These are phyloP conservation scores for Ogataea nonfermentans DNA, from an alignment of 805 yeast species.

Conservation along the genomic window DNA sequence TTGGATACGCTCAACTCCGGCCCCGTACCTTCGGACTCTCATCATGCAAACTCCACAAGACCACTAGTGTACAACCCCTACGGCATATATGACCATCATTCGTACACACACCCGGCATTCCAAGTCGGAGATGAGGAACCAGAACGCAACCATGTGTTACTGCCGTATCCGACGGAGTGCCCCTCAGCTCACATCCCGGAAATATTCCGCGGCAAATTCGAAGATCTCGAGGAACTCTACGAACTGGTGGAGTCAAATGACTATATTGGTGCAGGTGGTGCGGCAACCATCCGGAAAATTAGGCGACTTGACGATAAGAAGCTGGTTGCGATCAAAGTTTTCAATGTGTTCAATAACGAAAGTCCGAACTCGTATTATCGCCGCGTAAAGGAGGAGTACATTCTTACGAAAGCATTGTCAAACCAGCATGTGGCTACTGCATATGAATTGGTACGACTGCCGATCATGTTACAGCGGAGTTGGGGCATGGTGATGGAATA, in stretches of 20 bases:
- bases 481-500: constrained; percentile 76
- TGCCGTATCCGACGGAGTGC: constrained; percentile 59
- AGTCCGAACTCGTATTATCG: constrained; percentile 60
- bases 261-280: constrained; percentile 66
- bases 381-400: constrained; percentile 61
- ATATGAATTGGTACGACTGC: constrained; percentile 53
- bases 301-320: constrained; percentile 36
- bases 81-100: constrained; percentile 43
- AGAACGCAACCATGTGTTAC: constrained; percentile 3
- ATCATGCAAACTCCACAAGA: not conserved
- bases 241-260: constrained; percentile 39
- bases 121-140: not conserved
- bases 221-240: constrained; percentile 54
- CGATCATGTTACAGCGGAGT: constrained; percentile 58
- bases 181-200: constrained; percentile 66
- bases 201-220: constrained; percentile 46
- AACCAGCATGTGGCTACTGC: constrained; percentile 61
- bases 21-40: not conserved
- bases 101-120: not conserved
- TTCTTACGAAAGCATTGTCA: constrained; percentile 53
- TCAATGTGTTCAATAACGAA: constrained; percentile 56
- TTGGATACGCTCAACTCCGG: not conserved
- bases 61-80: constrained; percentile 52
- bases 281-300: constrained; percentile 59
- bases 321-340: constrained; percentile 63